Conservation (phyloP, 192 early-diverging fungal species). For the Coemansia sp. region DNA sequence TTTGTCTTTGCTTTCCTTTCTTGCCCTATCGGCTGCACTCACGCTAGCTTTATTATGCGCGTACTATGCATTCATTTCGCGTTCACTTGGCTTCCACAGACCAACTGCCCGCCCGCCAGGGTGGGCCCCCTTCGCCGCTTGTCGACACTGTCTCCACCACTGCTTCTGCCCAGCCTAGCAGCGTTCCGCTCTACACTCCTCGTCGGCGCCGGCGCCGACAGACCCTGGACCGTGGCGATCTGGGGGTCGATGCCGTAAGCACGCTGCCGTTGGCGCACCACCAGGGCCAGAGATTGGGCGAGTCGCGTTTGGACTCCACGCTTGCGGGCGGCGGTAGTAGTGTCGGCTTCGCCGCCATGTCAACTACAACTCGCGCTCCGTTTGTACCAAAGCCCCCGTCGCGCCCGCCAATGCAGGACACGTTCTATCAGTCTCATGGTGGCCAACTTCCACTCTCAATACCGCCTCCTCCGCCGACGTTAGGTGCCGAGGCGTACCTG, state of each 20-base stretch:
- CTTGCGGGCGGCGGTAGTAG: not conserved
- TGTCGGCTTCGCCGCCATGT: not conserved
- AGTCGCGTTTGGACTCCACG: not conserved
- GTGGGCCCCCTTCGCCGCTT: constrained; percentile 13
- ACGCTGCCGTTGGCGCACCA: not conserved
- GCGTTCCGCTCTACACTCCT: not conserved
- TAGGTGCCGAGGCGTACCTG: constrained; percentile 2
- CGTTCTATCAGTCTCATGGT: not conserved
- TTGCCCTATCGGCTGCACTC: not conserved
- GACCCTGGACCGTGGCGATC: constrained; percentile 9
- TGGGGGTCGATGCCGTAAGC: constrained; percentile 4
- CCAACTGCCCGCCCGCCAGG: constrained; percentile 21
- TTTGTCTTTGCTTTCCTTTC: constrained; percentile 7
- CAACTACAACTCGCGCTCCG: not conserved
- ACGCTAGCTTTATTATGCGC: constrained; percentile 28
- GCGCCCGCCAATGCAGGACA: constrained; percentile 6
- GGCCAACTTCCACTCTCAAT: not conserved
- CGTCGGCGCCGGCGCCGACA: constrained; percentile 18
- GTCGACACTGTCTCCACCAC: not conserved
- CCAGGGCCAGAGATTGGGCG: not conserved
- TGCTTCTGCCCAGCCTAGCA: constrained; percentile 1
- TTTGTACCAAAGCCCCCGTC: constrained; percentile 4
- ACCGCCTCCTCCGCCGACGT: not conserved
- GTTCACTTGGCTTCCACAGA: constrained; percentile 54
- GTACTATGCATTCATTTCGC: constrained; percentile 55